Evolutionary conservation across 768 basidiomycete genomes (phyloP).

Genomic region (Boletus huronensis): DNA sequence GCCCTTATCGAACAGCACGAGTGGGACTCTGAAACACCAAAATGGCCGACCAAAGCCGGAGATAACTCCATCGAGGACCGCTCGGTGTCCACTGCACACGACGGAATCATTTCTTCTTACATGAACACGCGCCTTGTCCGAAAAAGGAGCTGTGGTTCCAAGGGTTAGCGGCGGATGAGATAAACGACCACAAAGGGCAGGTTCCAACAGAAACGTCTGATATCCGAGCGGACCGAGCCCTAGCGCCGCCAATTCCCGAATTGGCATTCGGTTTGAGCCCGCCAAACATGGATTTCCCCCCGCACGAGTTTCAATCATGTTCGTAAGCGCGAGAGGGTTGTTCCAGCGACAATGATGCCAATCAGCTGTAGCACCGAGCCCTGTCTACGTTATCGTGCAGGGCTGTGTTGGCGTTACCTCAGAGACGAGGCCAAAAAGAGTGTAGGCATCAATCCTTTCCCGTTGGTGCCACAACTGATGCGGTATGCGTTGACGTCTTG

Average conservation of each 20-base stretch:
- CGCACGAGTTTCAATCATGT: not conserved
- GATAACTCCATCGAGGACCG: slow-evolving; percentile 17
- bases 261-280: slow-evolving; percentile 19
- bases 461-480: not conserved
- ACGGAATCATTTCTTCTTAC: not conserved
- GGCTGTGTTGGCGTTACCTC: slow-evolving; percentile 16
- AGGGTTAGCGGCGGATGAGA: slow-evolving; percentile 6
- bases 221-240: not conserved
- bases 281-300: slow-evolving; percentile 17
- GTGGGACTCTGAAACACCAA: not conserved
- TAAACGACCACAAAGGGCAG: slow-evolving; percentile 20
- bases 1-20: slow-evolving; percentile 3
- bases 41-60: not conserved
- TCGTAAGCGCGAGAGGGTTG: not conserved
- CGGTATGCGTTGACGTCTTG: slow-evolving; percentile 2
- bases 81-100: not conserved
- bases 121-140: slow-evolving; percentile 11
- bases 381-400: slow-evolving; percentile 12
- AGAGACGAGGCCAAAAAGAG: slow-evolving; percentile 2
- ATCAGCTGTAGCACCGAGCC: slow-evolving; percentile 4
- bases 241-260: slow-evolving; percentile 1
- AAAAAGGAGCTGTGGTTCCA: slow-evolving; percentile 10
- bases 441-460: not conserved
- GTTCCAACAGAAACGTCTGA: slow-evolving; percentile 35
- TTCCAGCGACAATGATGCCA: slow-evolving; percentile 10